Evolutionary conservation across 176 grass and related monocot genomes (phyloP).

Genomic region (Carex littledalei): DNA sequence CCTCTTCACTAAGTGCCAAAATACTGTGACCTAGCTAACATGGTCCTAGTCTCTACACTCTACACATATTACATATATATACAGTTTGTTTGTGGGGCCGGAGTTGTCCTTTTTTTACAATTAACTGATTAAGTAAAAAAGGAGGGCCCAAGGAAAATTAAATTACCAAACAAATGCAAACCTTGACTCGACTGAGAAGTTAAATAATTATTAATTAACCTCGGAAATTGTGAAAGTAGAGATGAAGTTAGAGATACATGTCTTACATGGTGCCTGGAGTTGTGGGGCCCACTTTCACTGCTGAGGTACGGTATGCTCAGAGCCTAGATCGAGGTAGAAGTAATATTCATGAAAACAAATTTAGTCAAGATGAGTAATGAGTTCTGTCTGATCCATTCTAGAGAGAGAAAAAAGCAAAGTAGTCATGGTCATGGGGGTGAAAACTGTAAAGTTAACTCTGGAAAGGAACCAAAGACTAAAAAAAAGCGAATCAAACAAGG

Average conservation of each 20-base stretch:
- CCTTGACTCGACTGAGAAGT: not conserved
- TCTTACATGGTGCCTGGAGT: slow-evolving; percentile 20
- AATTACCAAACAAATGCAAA: not conserved
- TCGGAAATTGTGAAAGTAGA: slow-evolving; percentile 2
- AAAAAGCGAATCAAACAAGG: slow-evolving; percentile 20
- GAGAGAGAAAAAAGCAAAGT: not conserved
- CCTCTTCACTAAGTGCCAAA: slow-evolving; percentile 7
- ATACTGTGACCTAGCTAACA: not conserved
- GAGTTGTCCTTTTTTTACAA: not conserved
- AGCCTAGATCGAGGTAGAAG: slow-evolving; percentile 39
- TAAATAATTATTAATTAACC: not conserved
- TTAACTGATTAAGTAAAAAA: not conserved
- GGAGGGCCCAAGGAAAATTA: not conserved
- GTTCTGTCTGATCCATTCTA: not conserved
- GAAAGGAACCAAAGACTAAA: slow-evolving; percentile 21
- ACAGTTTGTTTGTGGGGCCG: not conserved
- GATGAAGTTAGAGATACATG: slow-evolving; percentile 13
- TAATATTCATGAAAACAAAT: not conserved
- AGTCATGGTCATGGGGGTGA: slow-evolving; percentile 17
- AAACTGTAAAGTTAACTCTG: slow-evolving; percentile 16
- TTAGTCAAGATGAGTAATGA: not conserved
- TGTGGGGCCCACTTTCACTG: slow-evolving; percentile 21
- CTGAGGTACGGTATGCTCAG: slow-evolving; percentile 83
- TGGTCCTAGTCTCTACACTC: not conserved
- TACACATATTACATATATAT: not conserved